These are phyloP conservation scores for Flaveria robusta DNA, from an alignment of 129 eudicot genomes.

Conservation along the genomic window DNA sequence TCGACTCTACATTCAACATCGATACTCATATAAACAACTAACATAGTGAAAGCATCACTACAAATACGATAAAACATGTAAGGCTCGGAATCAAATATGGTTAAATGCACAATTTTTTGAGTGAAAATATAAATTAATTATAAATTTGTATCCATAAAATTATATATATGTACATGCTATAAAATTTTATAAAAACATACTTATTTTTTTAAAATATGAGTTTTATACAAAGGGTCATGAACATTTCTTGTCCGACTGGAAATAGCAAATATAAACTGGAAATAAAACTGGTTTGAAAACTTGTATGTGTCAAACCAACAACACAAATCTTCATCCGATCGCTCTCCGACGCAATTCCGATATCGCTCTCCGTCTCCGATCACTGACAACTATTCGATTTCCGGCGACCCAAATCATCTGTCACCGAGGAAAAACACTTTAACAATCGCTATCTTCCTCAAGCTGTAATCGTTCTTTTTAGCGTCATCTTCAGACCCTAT, in stretches of 20 bases:
- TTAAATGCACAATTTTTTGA: too few species aligned
- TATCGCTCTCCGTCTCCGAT: constrained; percentile 7
- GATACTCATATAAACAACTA: too few species aligned
- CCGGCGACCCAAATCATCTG: constrained; percentile 12
- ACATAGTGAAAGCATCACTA: too few species aligned
- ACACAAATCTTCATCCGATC: constrained; percentile 28
- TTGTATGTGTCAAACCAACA: constrained; percentile 6
- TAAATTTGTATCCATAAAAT: too few species aligned
- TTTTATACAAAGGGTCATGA: too few species aligned
- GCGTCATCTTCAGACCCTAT: constrained; percentile 26
- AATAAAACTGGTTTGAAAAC: neutral
- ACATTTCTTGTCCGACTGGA: neutral
- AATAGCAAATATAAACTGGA: neutral
- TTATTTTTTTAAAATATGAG: too few species aligned
- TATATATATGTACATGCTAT: too few species aligned
- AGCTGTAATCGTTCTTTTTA: constrained; percentile 15
- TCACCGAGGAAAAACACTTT: neutral
- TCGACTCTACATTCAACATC: too few species aligned
- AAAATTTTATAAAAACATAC: too few species aligned
- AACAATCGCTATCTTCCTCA: constrained; percentile 13
- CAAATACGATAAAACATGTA: too few species aligned
- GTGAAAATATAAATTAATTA: too few species aligned
- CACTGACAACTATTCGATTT: neutral
- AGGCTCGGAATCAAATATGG: too few species aligned
- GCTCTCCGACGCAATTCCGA: neutral